Evolutionary conservation across 2,329 filamentous ascomycete species (phyloP).

Genomic region (Cytospora chrysosperma): DNA sequence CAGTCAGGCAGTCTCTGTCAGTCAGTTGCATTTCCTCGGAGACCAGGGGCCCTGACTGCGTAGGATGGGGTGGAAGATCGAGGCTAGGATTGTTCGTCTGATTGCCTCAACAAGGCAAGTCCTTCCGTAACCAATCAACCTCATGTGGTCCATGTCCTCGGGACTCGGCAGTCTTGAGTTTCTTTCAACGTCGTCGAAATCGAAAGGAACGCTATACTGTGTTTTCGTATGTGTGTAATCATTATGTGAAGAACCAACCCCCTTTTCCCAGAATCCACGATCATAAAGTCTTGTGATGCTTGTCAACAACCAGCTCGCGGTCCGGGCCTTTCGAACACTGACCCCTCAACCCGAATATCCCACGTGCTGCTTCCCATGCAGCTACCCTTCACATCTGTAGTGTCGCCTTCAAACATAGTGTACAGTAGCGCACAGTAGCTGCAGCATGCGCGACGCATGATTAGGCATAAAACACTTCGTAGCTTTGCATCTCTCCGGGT

Average conservation of each 20-base stretch:
- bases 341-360: not conserved
- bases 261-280: too few relatives aligned
- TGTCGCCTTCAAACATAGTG: conserved; percentile 3
- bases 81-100: conserved; percentile 8
- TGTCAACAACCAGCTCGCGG: not conserved
- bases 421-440: too few relatives aligned
- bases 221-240: too few relatives aligned
- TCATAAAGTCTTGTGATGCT: not conserved
- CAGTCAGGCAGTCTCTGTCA: too few relatives aligned
- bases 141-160: conserved; percentile 5
- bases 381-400: conserved; percentile 4
- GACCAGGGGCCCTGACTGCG: not conserved
- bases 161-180: not conserved
- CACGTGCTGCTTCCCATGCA: conserved; percentile 12
- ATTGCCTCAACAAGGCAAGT: conserved; percentile 4
- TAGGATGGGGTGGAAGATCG: conserved; percentile 9
- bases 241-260: too few relatives aligned
- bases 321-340: not conserved
- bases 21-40: conserved; percentile 20
- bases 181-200: not conserved
- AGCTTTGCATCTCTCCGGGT: not conserved
- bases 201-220: not conserved
- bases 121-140: conserved; percentile 8
- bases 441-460: conserved; percentile 3
- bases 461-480: too few relatives aligned